Evolutionary conservation across 2,329 filamentous ascomycete species (phyloP).

Genomic region (Colletotrichum graminicola): DNA sequence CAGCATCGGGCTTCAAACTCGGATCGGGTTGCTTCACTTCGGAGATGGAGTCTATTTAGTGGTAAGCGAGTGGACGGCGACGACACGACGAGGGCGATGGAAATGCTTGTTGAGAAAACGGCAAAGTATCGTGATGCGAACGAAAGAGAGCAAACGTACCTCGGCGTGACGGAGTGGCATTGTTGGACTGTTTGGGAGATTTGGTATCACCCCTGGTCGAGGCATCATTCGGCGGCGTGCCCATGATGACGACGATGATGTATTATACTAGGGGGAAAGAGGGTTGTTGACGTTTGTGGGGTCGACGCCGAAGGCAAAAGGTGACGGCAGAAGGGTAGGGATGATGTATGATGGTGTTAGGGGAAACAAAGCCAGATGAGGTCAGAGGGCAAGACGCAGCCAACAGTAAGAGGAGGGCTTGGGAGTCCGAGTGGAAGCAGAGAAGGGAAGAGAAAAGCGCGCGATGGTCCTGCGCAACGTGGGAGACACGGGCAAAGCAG

Average conservation of each 20-base stretch:
- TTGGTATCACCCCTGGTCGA: conserved; percentile 59
- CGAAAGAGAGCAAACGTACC: conserved; percentile 52
- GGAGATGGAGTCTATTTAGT: conserved; percentile 55
- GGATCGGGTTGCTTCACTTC: conserved; percentile 61
- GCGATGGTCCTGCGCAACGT: neutral
- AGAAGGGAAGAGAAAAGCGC: neutral
- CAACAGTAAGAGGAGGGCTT: conserved; percentile 23
- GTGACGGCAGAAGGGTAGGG: conserved; percentile 42
- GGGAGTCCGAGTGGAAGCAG: conserved; percentile 21
- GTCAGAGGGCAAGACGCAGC: conserved; percentile 51
- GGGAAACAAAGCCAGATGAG: conserved; percentile 52
- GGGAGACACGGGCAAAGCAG: conserved; percentile 7
- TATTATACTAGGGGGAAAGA: conserved; percentile 54
- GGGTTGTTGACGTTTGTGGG: conserved; percentile 48
- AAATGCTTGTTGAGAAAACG: conserved; percentile 21
- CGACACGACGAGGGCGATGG: conserved; percentile 32
- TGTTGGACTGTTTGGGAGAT: conserved; percentile 62
- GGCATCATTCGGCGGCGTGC: conserved; percentile 57
- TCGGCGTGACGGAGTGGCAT: conserved; percentile 55
- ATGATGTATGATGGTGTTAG: conserved; percentile 32
- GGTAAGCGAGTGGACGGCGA: conserved; percentile 43
- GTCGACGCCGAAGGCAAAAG: conserved; percentile 45
- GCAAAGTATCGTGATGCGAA: conserved; percentile 33
- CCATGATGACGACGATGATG: conserved; percentile 64
- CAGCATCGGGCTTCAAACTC: conserved; percentile 69